Conservation (phyloP, 257 asterid species). For the Apocynum venetum region DNA sequence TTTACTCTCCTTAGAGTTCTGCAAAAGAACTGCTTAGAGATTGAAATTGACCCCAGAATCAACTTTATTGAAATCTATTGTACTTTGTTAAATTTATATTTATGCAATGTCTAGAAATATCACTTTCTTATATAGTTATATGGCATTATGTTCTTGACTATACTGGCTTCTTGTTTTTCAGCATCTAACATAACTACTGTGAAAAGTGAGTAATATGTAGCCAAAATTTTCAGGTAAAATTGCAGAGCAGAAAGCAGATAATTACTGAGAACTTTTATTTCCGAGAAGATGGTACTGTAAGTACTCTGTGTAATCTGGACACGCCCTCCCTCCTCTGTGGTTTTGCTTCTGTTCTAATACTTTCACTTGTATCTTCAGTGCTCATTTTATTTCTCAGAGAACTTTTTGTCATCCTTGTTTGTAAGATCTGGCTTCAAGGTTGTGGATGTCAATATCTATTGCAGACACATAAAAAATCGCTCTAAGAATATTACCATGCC, state of each 20-base stretch:
- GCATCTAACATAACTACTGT: background rate
- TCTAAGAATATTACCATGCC: constrained; percentile 48
- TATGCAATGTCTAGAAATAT: background rate
- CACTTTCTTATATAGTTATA: too few species aligned
- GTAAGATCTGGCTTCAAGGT: constrained; percentile 46
- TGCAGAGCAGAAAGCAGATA: constrained; percentile 64
- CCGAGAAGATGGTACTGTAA: constrained; percentile 84
- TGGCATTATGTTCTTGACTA: too few species aligned
- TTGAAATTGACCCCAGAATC: background rate
- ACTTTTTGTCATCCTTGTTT: constrained; percentile 53
- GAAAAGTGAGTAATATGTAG: constrained; percentile 2
- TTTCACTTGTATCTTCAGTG: constrained; percentile 44
- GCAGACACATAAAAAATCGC: constrained; percentile 56
- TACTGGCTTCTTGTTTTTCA: too few species aligned
- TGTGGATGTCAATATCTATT: constrained; percentile 46
- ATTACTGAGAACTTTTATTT: constrained; percentile 64
- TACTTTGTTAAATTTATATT: background rate
- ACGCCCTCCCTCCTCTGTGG: background rate
- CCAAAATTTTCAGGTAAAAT: constrained; percentile 53
- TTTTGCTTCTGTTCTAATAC: constrained; percentile 13
- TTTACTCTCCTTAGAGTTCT: background rate
- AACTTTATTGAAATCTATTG: background rate
- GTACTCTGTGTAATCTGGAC: constrained; percentile 23
- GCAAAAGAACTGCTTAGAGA: background rate
- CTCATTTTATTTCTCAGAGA: constrained; percentile 69